These are phyloP conservation scores for Arctostaphylos glauca DNA, from an alignment of 148 eudicot genomes.

Conservation along the genomic window DNA sequence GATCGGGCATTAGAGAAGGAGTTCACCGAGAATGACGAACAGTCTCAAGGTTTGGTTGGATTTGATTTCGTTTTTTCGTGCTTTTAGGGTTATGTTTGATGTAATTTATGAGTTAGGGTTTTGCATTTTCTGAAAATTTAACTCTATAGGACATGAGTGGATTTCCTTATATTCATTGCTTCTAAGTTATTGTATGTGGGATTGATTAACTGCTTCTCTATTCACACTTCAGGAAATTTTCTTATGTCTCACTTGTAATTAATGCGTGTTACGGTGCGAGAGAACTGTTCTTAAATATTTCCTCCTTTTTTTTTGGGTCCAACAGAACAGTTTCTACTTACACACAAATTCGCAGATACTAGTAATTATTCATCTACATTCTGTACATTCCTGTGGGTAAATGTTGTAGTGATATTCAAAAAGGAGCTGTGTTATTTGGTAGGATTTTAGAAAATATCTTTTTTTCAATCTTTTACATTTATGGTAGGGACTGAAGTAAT, in stretches of 20 bases:
- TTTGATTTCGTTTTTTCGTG: constrained; percentile 22
- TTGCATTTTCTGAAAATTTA: constrained; percentile 11
- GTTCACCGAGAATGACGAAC: constrained; percentile 80
- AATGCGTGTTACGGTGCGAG: neutral
- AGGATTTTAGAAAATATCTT: neutral
- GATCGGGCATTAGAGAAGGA: constrained; percentile 96
- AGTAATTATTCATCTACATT: neutral
- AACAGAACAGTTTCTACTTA: neutral
- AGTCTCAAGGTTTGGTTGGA: constrained; percentile 59
- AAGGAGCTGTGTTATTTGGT: neutral
- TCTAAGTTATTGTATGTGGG: neutral
- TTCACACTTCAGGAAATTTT: neutral
- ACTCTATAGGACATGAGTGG: neutral
- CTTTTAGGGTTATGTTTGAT: neutral
- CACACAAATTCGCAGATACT: neutral
- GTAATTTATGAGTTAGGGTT: constrained; percentile 17
- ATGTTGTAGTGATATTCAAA: neutral
- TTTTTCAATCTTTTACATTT: neutral
- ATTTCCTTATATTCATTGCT: neutral
- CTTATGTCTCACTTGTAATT: neutral
- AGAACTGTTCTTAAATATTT: neutral
- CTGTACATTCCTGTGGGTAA: neutral
- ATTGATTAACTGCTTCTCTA: neutral
- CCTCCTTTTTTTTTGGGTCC: neutral
- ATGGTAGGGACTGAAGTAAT: neutral